These are phyloP conservation scores for Penicillium sclerotiorum DNA, from an alignment of 2,329 filamentous ascomycete species.

Conservation along the genomic window DNA sequence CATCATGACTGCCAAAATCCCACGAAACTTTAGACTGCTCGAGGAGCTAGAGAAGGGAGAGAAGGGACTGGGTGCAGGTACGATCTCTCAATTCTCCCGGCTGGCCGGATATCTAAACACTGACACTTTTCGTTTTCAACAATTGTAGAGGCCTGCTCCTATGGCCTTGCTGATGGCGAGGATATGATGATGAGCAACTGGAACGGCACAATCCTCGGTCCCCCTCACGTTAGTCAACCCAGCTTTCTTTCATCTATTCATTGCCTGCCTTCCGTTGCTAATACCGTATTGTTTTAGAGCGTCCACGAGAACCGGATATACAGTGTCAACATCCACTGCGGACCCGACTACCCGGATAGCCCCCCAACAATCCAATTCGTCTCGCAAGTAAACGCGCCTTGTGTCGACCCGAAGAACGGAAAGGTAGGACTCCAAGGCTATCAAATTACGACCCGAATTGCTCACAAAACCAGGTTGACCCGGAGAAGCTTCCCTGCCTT, in stretches of 20 bases:
- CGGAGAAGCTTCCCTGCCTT: constrained; percentile 79
- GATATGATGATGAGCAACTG: constrained; percentile 97
- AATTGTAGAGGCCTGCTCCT: constrained; percentile 84
- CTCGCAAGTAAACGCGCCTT: constrained; percentile 94
- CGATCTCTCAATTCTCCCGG: constrained; percentile 11
- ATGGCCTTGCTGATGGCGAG: constrained; percentile 90
- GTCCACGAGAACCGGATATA: constrained; percentile 99
- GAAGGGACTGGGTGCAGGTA: constrained; percentile 88
- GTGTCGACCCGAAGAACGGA: constrained; percentile 79
- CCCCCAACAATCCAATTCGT: constrained; percentile 91
- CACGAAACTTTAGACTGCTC: constrained; percentile 92
- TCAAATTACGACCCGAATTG: too few relatives aligned
- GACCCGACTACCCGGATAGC: constrained; percentile 80
- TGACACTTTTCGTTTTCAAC: constrained; percentile 15
- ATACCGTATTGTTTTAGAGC: constrained; percentile 59
- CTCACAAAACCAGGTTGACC: constrained; percentile 83
- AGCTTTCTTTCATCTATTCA: neutral
- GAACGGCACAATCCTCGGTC: constrained; percentile 96
- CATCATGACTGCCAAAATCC: constrained; percentile 72
- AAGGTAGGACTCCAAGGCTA: constrained; percentile 56
- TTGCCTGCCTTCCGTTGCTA: constrained; percentile 12
- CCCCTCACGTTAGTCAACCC: constrained; percentile 75
- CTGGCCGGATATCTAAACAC: constrained; percentile 25
- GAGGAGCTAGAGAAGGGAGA: constrained; percentile 99
- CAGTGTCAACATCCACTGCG: constrained; percentile 95